Conservation (phyloP, 129 eudicot species). For the Saposhnikovia divaricata region DNA sequence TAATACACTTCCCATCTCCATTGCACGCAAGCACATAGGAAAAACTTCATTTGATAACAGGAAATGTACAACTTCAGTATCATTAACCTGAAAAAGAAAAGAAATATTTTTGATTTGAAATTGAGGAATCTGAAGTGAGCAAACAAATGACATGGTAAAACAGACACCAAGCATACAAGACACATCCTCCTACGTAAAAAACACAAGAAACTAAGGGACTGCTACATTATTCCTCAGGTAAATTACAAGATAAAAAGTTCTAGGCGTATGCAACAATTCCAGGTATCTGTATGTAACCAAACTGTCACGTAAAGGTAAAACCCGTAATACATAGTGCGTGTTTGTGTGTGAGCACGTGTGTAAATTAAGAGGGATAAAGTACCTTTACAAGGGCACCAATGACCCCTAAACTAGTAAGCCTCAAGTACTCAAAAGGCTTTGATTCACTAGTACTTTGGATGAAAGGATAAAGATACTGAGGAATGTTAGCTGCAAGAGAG, state of each 20-base stretch:
- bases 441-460: constrained; percentile 85
- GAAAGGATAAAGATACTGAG: constrained; percentile 78
- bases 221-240: not conserved
- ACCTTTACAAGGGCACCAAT: constrained; percentile 97
- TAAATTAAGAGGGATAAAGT: not conserved
- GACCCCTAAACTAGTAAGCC: constrained; percentile 96
- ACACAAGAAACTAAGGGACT: not conserved
- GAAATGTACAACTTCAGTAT: constrained; percentile 82
- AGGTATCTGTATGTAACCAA: not conserved
- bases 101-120: not conserved
- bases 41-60: constrained; percentile 84
- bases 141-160: not conserved
- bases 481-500: constrained; percentile 77
- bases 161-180: not conserved
- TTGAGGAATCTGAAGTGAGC: not conserved
- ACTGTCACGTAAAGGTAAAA: not conserved
- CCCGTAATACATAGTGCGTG: not conserved
- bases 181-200: not conserved
- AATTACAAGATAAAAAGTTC: not conserved
- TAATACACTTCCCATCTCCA: constrained; percentile 97
- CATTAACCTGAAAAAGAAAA: constrained; percentile 62
- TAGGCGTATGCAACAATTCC: not conserved
- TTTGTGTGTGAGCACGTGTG: not conserved
- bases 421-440: constrained; percentile 86
- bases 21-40: constrained; percentile 83